Percentiles rank a stretch among this genome's conserved stretches.
These are phyloP conservation scores for Glycine soja DNA, from an alignment of 306 rosid genomes.

Conservation along the genomic window DNA sequence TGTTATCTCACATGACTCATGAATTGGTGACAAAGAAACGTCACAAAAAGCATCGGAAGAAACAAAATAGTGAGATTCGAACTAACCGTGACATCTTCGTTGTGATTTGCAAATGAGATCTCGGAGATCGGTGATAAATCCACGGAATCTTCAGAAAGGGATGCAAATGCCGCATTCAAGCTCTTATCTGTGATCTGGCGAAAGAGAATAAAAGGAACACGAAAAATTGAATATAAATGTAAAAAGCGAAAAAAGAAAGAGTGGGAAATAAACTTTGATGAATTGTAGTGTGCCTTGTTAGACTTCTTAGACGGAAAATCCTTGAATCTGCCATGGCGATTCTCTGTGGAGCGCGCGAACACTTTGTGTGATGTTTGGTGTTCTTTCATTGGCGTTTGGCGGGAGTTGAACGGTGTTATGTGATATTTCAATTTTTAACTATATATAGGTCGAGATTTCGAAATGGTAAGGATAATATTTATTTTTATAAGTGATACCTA, in stretches of 20 bases:
- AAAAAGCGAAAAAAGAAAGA: neutral
- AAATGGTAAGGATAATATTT: neutral
- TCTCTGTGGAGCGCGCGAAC: constrained; percentile 36
- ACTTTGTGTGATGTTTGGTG: constrained; percentile 41
- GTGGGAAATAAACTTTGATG: neutral
- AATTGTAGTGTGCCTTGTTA: constrained; percentile 10
- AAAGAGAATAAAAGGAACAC: neutral
- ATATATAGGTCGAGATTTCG: neutral
- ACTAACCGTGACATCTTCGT: constrained; percentile 41
- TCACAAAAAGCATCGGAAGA: neutral
- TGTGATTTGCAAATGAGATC: constrained; percentile 8
- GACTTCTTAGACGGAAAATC: constrained; percentile 38
- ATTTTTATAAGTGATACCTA: no score
- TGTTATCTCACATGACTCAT: neutral
- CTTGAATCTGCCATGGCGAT: constrained; percentile 33
- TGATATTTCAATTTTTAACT: neutral
- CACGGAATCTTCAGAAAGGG: constrained; percentile 37
- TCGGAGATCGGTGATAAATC: constrained; percentile 36
- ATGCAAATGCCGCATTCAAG: constrained; percentile 39
- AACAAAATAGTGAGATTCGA: neutral
- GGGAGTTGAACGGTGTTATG: constrained; percentile 2
- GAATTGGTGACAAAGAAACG: no score
- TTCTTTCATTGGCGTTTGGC: constrained; percentile 46
- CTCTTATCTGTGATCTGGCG: constrained; percentile 44
- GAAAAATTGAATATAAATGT: neutral